A percentile compares a stretch with the other conserved stretches of the same genome.
Evolutionary conservation across 2,329 filamentous ascomycete genomes (phyloP).

Genomic region (Aspergillus eucalypticola): DNA sequence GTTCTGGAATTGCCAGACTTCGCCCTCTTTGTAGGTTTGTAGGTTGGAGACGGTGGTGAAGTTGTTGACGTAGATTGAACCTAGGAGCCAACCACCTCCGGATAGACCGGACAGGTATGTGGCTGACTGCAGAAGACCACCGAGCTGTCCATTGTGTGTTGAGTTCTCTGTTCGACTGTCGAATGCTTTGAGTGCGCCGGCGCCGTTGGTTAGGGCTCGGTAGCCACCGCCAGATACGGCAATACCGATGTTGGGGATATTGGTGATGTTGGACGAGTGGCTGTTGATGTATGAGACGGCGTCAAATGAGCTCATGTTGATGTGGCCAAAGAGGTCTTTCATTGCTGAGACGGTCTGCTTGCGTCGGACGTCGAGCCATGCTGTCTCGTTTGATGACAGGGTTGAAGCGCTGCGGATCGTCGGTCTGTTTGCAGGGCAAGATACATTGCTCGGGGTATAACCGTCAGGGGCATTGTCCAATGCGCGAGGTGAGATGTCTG

Average conservation of each 20-base stretch:
- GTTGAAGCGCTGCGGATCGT: conserved; percentile 63
- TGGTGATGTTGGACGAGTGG: conserved; percentile 55
- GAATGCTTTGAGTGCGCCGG: conserved; percentile 77
- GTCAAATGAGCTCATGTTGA: conserved; percentile 75
- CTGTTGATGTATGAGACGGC: conserved; percentile 67
- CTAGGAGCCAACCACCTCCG: conserved; percentile 82
- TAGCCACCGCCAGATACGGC: conserved; percentile 85
- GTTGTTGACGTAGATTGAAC: conserved; percentile 75
- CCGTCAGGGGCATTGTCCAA: conserved; percentile 62
- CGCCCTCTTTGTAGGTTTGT: conserved; percentile 27
- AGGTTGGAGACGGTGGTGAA: conserved; percentile 64
- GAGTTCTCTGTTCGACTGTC: conserved; percentile 69
- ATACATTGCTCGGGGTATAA: conserved; percentile 69
- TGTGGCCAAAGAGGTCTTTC: conserved; percentile 69
- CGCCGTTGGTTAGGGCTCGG: conserved; percentile 78
- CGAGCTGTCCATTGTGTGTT: conserved; percentile 66
- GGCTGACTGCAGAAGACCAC: conserved; percentile 76
- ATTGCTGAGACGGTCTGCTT: conserved; percentile 73
- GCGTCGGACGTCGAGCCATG: conserved; percentile 72
- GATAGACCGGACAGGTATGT: conserved; percentile 82
- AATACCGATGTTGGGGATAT: conserved; percentile 71
- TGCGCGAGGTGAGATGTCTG: conserved; percentile 35
- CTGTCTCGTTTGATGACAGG: conserved; percentile 70
- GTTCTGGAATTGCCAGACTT: conserved; percentile 64
- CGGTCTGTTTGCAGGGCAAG: conserved; percentile 69